Evolutionary conservation across 305 asterid species (phyloP).

Genomic region (Andrographis paniculata): DNA sequence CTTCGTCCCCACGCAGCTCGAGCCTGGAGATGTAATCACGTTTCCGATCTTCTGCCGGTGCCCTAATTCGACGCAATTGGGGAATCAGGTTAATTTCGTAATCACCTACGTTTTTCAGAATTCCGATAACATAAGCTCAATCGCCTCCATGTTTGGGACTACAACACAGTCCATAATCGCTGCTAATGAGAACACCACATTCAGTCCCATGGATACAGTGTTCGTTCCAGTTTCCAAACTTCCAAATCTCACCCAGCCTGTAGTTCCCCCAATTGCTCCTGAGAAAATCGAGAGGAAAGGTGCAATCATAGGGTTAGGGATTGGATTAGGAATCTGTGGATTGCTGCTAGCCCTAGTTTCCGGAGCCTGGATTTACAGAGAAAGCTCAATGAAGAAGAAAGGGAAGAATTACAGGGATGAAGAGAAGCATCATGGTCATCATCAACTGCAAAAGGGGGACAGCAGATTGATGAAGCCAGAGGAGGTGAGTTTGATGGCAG

Average conservation of each 20-base stretch:
- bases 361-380: constrained; percentile 36
- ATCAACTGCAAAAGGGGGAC: constrained; percentile 19
- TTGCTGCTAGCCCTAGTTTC: constrained; percentile 26
- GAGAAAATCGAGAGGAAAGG: constrained; percentile 31
- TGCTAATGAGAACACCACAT: constrained; percentile 35
- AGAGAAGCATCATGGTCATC: too few relatives aligned
- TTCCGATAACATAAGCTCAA: constrained; percentile 33
- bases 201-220: constrained; percentile 36
- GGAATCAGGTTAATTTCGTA: constrained; percentile 31
- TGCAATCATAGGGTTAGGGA: constrained; percentile 41
- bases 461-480: constrained; percentile 36
- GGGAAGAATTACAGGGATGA: constrained; percentile 20
- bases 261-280: constrained; percentile 13
- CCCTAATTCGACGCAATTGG: constrained; percentile 36
- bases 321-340: constrained; percentile 54
- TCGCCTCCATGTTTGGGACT: constrained; percentile 48
- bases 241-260: constrained; percentile 51
- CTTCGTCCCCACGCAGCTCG: constrained; percentile 27
- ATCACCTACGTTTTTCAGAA: constrained; percentile 66
- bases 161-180: constrained; percentile 33
- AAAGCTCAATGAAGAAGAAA: constrained; percentile 24
- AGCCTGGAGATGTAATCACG: constrained; percentile 22
- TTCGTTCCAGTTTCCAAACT: constrained; percentile 64
- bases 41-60: constrained; percentile 86
- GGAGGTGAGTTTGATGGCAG: constrained; percentile 65